phyloP scores from a whole-genome alignment of 2,329 filamentous ascomycete genomes.

The Trichoderma sp. region DNA sequence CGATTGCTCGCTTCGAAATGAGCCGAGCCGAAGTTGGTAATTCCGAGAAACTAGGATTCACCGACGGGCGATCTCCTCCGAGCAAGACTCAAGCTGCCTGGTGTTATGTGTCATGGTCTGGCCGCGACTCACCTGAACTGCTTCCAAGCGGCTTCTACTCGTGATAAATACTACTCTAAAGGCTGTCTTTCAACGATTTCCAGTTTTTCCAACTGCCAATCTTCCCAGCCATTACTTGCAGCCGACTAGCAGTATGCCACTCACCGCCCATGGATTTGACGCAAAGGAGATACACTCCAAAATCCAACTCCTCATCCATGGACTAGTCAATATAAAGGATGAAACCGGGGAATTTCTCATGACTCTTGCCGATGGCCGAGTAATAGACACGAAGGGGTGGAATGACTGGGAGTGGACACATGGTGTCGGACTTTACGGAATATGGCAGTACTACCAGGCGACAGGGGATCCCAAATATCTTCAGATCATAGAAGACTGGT shows the following conservation, averaged over 20 bases:
- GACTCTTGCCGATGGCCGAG: conserved; percentile 8
- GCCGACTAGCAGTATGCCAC: not conserved
- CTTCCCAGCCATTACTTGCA: not conserved
- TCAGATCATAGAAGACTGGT: conserved; percentile 13
- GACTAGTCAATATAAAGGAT: conserved; percentile 4
- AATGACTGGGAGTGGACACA: conserved; percentile 16
- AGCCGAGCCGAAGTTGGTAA: conserved; percentile 3
- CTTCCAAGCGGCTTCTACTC: not conserved
- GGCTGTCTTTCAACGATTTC: not conserved
- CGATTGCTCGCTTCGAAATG: not conserved
- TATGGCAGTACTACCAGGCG: conserved; percentile 11
- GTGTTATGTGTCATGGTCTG: not conserved
- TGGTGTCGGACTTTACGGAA: conserved; percentile 9
- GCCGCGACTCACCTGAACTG: not conserved
- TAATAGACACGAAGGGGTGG: conserved; percentile 14
- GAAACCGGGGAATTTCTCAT: conserved; percentile 9
- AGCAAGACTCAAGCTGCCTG: not conserved
- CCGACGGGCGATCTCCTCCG: not conserved
- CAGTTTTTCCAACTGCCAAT: not conserved
- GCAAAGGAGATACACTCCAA: conserved; percentile 4
- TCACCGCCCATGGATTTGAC: not conserved
- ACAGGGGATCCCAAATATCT: not conserved
- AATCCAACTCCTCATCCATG: conserved; percentile 8
- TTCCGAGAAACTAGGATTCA: not conserved
- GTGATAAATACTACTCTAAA: not conserved